phyloP scores from a whole-genome alignment of 176 grass and related monocot genomes.

The Oryza meridionalis region DNA sequence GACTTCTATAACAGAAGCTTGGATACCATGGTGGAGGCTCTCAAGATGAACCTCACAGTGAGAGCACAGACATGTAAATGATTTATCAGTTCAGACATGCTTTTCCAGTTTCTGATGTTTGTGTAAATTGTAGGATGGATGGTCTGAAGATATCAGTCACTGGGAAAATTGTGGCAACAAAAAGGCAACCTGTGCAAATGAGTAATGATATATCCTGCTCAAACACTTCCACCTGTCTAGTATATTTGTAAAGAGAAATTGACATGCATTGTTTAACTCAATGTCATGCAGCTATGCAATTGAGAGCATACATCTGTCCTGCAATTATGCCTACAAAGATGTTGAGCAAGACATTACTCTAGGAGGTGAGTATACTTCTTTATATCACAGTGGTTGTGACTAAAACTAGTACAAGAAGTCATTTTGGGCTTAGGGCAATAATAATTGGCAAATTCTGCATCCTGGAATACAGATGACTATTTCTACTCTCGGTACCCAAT shows the following conservation, averaged over 20 bases:
- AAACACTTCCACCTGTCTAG: background rate
- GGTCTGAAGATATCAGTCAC: constrained; percentile 62
- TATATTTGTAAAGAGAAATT: background rate
- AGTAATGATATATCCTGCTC: constrained; percentile 42
- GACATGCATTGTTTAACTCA: background rate
- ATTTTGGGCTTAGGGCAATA: background rate
- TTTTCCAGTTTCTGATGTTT: constrained; percentile 20
- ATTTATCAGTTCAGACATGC: background rate
- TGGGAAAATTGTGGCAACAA: constrained; percentile 80
- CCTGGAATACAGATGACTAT: constrained; percentile 80
- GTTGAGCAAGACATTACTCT: constrained; percentile 73
- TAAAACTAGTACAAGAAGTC: background rate
- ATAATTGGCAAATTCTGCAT: background rate
- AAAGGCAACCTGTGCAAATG: constrained; percentile 71
- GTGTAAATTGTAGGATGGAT: constrained; percentile 56
- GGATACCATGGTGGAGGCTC: constrained; percentile 67
- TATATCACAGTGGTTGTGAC: background rate
- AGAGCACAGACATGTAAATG: constrained; percentile 25
- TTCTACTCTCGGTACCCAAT: constrained; percentile 81
- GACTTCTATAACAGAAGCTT: constrained; percentile 75
- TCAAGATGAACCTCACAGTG: constrained; percentile 80
- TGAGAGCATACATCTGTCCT: constrained; percentile 79
- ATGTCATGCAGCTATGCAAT: constrained; percentile 62
- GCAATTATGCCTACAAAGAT: constrained; percentile 91
- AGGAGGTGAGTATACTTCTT: constrained; percentile 47